Conservation (phyloP, 1,139 yeast species). For the Nakaseomyces nivariensis region DNA sequence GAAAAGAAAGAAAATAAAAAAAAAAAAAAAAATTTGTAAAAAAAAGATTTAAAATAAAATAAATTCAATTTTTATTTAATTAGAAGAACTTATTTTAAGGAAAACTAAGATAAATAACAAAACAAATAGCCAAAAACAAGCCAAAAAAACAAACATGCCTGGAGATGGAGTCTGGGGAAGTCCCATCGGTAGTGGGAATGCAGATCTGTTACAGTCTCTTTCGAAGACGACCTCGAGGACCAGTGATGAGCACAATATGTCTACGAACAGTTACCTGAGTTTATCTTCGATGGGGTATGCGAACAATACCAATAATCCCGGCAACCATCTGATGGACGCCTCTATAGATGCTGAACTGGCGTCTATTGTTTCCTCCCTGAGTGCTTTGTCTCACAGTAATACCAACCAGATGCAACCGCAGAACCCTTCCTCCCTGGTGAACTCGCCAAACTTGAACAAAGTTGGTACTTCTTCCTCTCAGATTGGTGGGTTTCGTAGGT, state of each 20-base stretch:
- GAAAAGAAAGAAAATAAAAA: no score
- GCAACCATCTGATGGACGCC: not conserved
- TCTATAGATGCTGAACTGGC: conserved; percentile 27
- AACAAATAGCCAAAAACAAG: not conserved
- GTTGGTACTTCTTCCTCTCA: conserved; percentile 10
- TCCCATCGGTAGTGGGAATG: not conserved
- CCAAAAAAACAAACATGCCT: not conserved
- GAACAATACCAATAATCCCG: not conserved
- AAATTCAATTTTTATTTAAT: no score
- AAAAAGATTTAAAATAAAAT: no score
- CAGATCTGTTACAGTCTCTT: not conserved
- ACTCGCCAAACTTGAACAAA: not conserved
- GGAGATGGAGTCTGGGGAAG: conserved; percentile 1
- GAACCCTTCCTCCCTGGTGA: not conserved
- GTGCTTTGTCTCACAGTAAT: conserved; percentile 23
- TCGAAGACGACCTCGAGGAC: not conserved
- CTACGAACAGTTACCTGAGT: not conserved
- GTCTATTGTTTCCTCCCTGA: conserved; percentile 29
- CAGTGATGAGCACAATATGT: not conserved
- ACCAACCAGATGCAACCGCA: conserved; percentile 3
- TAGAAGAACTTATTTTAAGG: not conserved
- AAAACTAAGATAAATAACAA: not conserved
- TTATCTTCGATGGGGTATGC: not conserved
- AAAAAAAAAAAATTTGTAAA: no score
- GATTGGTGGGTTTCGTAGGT: conserved; percentile 28